Percentiles rank a stretch among this genome's conserved stretches.
Evolutionary conservation across 768 basidiomycete species (phyloP).

Genomic region (Phallus indusiatus): DNA sequence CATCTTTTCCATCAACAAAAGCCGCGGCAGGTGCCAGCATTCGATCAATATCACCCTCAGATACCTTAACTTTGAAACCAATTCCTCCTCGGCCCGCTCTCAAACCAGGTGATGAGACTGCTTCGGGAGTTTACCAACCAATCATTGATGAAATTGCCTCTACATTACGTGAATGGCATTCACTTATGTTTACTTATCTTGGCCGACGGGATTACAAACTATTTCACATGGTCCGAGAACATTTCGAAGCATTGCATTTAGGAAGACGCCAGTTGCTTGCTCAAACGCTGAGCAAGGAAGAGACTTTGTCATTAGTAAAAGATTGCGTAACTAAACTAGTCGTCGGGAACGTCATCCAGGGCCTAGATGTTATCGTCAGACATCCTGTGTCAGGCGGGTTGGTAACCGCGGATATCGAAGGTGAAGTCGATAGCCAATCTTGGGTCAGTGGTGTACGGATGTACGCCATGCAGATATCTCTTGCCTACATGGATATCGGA

Average conservation of each 20-base stretch:
- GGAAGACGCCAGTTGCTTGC: constrained; percentile 87
- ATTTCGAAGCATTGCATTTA: constrained; percentile 85
- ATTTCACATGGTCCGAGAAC: constrained; percentile 77
- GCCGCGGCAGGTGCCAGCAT: constrained; percentile 61
- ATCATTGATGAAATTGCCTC: constrained; percentile 97
- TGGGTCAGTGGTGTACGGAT: constrained; percentile 87
- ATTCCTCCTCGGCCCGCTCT: constrained; percentile 88
- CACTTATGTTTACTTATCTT: constrained; percentile 84
- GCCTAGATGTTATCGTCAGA: constrained; percentile 90
- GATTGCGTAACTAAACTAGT: constrained; percentile 87
- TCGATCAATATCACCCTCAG: constrained; percentile 53
- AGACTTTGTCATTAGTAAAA: constrained; percentile 68
- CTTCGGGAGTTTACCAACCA: constrained; percentile 72
- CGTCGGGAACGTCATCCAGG: constrained; percentile 84
- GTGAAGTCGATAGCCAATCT: constrained; percentile 67
- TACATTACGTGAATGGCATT: constrained; percentile 93
- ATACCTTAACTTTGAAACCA: constrained; percentile 45
- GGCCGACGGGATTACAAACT: constrained; percentile 81
- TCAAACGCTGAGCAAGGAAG: constrained; percentile 79
- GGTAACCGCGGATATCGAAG: constrained; percentile 83
- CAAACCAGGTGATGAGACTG: constrained; percentile 90
- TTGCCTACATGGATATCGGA: constrained; percentile 64
- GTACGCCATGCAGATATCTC: constrained; percentile 81
- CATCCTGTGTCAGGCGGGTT: constrained; percentile 88
- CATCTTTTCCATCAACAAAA: constrained; percentile 38